Base-by-base conservation (phyloP, 495 filamentous ascomycete genomes). In the Aspergillus bertholletiae region DNA sequence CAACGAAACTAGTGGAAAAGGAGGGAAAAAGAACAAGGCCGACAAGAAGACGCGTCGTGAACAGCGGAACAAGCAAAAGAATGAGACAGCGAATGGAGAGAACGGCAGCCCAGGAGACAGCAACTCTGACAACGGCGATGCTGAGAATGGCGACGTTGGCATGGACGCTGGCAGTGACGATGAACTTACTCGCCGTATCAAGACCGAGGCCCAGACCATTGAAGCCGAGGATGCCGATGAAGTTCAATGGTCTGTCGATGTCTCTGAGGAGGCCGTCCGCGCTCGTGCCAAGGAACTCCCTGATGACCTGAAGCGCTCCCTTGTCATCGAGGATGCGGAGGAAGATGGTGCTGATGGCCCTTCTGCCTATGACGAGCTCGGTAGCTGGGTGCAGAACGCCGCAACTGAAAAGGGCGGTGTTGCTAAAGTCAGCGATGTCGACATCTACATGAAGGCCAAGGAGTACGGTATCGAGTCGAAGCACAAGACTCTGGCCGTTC, bases 401-500 rank as follows among this genome's bases (percentile, higher is more conserved):
- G 88, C 89, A 40, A 78, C 80, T 43, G 80, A 86, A 61, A 85
- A 80, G 59, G 87, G 87, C 54, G 82, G 85, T 57, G 82, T 95
- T 53, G 71, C 74, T 73, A 82, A 92, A 23, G 80, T 98, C 54
- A 83, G 85, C 63, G 88, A 94, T 68, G 80, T 96, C 49, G 88
- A 92, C 24, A 88, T 98, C 72, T 97, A 96, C 68, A 75, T 90
- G 76, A 97, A 97, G 79, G 94, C 94, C 43, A 90, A 93, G 76
- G 79, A 97, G 61, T 82, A 96, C 47, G 92, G 94, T 65, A 95
- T 98, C 58, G 93, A 96, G 72, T 73, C 71, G 74, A 98, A 97
- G 84, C 90, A 96, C 79, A 90, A 86, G 76, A 96, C 95, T 46
- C 75, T 96, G 41, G 82, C 90, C 41, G 94, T 98, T 27, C 84